Evolutionary conservation across 805 yeast species (phyloP).

Genomic region (Starmerella tilneyi): DNA sequence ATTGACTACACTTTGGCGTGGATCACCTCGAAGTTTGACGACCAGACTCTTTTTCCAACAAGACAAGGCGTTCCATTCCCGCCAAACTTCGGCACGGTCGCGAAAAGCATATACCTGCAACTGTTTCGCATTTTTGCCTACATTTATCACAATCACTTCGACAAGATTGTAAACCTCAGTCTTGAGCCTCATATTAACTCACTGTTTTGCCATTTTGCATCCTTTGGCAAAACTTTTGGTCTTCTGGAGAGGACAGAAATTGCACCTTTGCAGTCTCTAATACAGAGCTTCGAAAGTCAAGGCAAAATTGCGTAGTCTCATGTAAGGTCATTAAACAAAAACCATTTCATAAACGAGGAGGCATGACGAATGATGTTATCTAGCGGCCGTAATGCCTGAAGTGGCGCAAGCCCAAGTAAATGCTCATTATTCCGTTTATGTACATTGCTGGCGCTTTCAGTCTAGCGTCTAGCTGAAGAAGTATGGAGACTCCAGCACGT

Average conservation of each 20-base stretch:
- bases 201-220: constrained; percentile 85
- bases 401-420: no score
- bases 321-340: no score
- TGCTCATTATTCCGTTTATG: constrained; percentile 3
- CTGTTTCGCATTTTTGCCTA: constrained; percentile 95
- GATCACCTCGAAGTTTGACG: constrained; percentile 80
- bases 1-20: constrained; percentile 85
- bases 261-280: constrained; percentile 65
- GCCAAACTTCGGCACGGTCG: constrained; percentile 66
- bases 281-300: constrained; percentile 70
- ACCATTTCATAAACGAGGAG: no score
- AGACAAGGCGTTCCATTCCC: constrained; percentile 83
- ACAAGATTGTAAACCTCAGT: constrained; percentile 79
- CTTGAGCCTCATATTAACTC: constrained; percentile 98
- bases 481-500: constrained; percentile 62
- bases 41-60: constrained; percentile 85
- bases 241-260: constrained; percentile 70
- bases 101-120: constrained; percentile 79
- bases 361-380: no score
- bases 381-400: no score
- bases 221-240: constrained; percentile 74
- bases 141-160: constrained; percentile 89
- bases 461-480: constrained; percentile 44
- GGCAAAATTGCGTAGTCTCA: constrained; percentile 54
- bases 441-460: not conserved